Base-by-base conservation (phyloP, 306 rosid genomes). In the Datisca glomerata region DNA sequence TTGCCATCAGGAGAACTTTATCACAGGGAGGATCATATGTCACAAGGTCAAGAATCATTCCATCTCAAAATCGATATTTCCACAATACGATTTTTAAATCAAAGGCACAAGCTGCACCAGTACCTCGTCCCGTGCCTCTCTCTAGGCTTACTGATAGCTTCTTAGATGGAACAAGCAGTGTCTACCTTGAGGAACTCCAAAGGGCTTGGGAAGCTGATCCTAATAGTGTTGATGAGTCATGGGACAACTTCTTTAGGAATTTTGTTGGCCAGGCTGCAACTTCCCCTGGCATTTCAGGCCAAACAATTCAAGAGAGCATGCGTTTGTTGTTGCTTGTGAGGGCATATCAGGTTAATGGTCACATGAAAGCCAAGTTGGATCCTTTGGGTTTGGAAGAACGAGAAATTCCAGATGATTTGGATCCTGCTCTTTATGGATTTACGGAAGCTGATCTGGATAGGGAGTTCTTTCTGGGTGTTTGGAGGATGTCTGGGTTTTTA, bases 141-240 rank as follows among this genome's bases (percentile, higher is more conserved):
- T 89, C 98, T 14, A 70, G 72, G 69, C 65, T 89, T 15, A 89
- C 86, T 7, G 98, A 89, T 22, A 89, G 92, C 61, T 89, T 89
- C 66, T 50, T 84, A 41, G 93, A 89, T 73, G 98, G 98, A 45
- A 83, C 95, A 0, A 89, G 93, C 60, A 89, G 86, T 59, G 98
- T 89, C 40, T 89, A 89, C 51, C 61, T 80, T 58, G 98, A 89
- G 55, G 95, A 85, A 71, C 93, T 89, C 60, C 95, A 89, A 58
- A 75, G 98, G 73, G 93, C 93, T 12, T 89, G 98, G 98, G 98
- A 89, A 46, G 91, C 79, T 47, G 93, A 84, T 18, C 98, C 98
- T 7, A 71, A 52, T 22, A 89, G 98, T 49, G 93, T 89, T 4
- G 98, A 80, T 62, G 98, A 84, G 74, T 89, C 98, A 0, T 89